Evolutionary conservation across 495 filamentous ascomycete species (phyloP), one percentile per base, ranked within the genome.

Genomic region (Parathielavia hyrcaniae): DNA sequence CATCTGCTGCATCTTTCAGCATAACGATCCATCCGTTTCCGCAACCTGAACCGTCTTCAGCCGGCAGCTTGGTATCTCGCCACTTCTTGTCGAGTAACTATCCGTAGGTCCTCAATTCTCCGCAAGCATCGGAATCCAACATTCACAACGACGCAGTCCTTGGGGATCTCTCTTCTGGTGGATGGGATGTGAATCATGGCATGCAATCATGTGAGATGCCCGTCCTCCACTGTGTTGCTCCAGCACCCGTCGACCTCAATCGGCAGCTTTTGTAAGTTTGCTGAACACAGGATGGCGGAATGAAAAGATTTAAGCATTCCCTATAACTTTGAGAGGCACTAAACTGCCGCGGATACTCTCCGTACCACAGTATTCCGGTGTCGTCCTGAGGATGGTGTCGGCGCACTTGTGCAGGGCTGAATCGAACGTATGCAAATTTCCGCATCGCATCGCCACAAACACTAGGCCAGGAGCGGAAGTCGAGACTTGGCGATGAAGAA

Each of bases 391-490:
- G 22, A 30, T 4, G 1, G 3, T 34, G n/a, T 16, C 26, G 26
- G 26, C 2, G 26, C 26, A 30, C 26, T 30, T 30, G 2, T 30
- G 26, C 26, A 30, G 26, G 26, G 26, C 26, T 35, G 39, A 22
- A 44, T 44, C 19, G 17, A 12, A 17, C n/a, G 5, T 4, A 20
- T 41, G n/a, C 38, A 48, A n/a, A 57, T 51, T 57, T 57, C 55
- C 55, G 45, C 46, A n/a, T 0, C 26, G 6, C 44, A 32, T 13
- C 55, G 26, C 55, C 38, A 39, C 46, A 22, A 9, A 8, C 47
- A 26, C 55, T 57, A 57, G 34, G n/a, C 45, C 32, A 35, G 22
- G 46, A 57, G 43, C 50, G 54, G 54, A 40, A 57, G 45, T 35
- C 46, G 54, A 57, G 14, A 41, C 35, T 26, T 17, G 11, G 17